Conservation (phyloP, 257 asterid species). For the Anisodus acutangulus region DNA sequence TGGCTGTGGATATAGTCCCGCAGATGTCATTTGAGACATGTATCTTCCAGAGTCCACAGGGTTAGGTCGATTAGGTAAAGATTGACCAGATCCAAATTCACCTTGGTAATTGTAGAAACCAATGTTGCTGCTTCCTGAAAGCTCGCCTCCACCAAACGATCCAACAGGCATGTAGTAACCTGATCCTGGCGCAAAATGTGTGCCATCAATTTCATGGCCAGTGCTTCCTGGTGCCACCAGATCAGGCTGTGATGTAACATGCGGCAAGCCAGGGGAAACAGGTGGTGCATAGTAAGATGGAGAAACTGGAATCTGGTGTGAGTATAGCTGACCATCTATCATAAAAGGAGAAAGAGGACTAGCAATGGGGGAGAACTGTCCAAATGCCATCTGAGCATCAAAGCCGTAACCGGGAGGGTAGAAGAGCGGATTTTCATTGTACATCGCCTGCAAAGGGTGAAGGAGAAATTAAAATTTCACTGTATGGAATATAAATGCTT, state of each 20-base stretch:
- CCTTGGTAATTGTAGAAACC: conserved; percentile 81
- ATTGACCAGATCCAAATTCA: conserved; percentile 78
- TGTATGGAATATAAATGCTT: conserved; percentile 28
- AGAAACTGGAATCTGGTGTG: conserved; percentile 78
- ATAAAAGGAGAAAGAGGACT: conserved; percentile 85
- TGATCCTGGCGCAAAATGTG: conserved; percentile 75
- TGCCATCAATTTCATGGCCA: conserved; percentile 82
- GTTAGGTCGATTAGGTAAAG: conserved; percentile 62
- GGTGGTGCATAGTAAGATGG: conserved; percentile 77
- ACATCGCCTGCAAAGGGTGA: conserved; percentile 72
- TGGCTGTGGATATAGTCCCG: conserved; percentile 80
- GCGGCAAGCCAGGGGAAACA: conserved; percentile 88
- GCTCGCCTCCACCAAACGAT: conserved; percentile 78
- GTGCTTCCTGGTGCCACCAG: conserved; percentile 66
- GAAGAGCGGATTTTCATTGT: conserved; percentile 77
- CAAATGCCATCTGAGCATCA: conserved; percentile 91
- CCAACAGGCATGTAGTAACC: conserved; percentile 91
- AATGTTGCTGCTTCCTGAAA: conserved; percentile 72
- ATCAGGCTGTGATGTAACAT: conserved; percentile 79
- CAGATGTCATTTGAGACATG: conserved; percentile 80
- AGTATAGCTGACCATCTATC: conserved; percentile 94
- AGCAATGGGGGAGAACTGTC: conserved; percentile 90
- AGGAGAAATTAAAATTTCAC: conserved; percentile 34
- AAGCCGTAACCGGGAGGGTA: conserved; percentile 86
- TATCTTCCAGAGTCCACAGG: conserved; percentile 74